A percentile compares a stretch with the other conserved stretches of the same genome.
Conservation (phyloP, 495 filamentous ascomycete genomes). For the Xeromyces bisporus region DNA sequence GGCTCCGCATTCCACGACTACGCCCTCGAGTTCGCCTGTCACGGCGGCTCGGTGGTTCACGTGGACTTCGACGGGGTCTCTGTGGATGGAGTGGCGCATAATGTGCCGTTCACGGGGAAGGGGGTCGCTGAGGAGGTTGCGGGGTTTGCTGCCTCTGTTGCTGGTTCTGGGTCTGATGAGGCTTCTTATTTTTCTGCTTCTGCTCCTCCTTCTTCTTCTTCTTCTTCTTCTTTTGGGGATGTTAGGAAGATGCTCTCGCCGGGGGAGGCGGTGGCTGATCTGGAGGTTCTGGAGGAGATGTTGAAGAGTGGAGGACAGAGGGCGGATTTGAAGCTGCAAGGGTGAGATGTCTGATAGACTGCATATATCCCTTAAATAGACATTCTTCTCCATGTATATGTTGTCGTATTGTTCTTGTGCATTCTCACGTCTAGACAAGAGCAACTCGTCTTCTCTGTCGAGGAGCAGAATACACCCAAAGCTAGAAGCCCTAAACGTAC, state of each 20-base stretch:
- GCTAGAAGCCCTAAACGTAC: too few relatives aligned
- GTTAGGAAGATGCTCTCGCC: conserved; percentile 39
- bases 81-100: conserved; percentile 33
- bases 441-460: too few relatives aligned
- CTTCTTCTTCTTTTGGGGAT: too few relatives aligned
- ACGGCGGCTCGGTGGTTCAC: conserved; percentile 32
- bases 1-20: conserved; percentile 44
- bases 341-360: neutral
- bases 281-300: conserved; percentile 52
- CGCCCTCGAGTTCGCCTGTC: conserved; percentile 35
- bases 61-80: conserved; percentile 37
- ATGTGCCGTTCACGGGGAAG: conserved; percentile 36
- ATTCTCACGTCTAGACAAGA: neutral
- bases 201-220: conserved; percentile 27
- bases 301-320: conserved; percentile 41
- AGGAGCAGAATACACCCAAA: too few relatives aligned
- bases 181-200: conserved; percentile 52
- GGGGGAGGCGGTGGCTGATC: conserved; percentile 50
- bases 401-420: too few relatives aligned
- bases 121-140: conserved; percentile 51
- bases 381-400: neutral
- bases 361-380: neutral
- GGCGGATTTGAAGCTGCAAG: conserved; percentile 11
- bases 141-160: conserved; percentile 45
- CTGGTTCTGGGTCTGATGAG: too few relatives aligned